Percentiles rank a stretch among this genome's conserved stretches.
Evolutionary conservation across 129 eudicot species (phyloP).

Genomic region (Flaveria sonorensis): DNA sequence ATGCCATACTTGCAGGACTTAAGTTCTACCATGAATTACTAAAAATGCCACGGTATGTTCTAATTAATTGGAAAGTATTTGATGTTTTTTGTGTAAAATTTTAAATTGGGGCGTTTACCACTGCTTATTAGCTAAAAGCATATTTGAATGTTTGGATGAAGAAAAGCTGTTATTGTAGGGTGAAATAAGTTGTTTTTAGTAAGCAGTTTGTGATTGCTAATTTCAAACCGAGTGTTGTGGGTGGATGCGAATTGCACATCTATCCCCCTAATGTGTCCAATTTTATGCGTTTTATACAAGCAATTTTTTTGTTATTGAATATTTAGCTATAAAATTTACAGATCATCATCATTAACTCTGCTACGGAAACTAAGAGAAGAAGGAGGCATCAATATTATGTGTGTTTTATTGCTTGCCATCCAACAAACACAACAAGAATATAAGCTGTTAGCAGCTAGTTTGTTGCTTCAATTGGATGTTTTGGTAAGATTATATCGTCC

Average conservation of each 20-base stretch:
- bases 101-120: background rate
- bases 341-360: conserved; percentile 56
- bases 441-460: conserved; percentile 71
- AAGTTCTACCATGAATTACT: conserved; percentile 76
- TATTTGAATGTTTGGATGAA: background rate
- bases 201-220: background rate
- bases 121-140: background rate
- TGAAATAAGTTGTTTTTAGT: background rate
- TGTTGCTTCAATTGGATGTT: conserved; percentile 69
- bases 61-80: background rate
- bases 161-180: background rate
- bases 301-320: background rate
- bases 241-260: background rate
- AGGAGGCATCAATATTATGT: conserved; percentile 54
- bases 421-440: conserved; percentile 59
- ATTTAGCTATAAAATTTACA: conserved; percentile 29
- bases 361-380: conserved; percentile 56
- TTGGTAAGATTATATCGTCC: conserved; percentile 44
- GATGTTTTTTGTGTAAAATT: background rate
- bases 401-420: conserved; percentile 56
- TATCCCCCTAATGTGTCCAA: too few relatives aligned
- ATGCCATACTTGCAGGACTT: conserved; percentile 55
- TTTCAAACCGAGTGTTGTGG: background rate
- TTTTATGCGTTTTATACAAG: too few relatives aligned
- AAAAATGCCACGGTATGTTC: conserved; percentile 62